Conservation (phyloP, 2,329 filamentous ascomycete genomes). For the Phymatotrichopsis omnivora region DNA sequence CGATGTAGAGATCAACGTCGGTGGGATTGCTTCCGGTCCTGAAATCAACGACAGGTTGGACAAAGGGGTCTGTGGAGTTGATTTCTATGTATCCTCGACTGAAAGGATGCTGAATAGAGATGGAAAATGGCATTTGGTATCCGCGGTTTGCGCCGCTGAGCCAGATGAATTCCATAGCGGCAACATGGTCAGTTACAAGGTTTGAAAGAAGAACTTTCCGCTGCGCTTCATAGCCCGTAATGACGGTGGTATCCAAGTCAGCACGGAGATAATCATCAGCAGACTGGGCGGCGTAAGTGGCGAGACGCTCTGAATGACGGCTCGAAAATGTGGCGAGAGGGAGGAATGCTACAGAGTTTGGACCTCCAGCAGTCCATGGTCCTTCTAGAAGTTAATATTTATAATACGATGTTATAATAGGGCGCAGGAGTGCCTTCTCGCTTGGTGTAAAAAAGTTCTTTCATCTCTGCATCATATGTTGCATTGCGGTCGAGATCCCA, state of each 20-base stretch:
- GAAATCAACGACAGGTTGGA: constrained; percentile 37
- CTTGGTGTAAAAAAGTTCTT: constrained; percentile 32
- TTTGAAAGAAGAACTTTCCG: constrained; percentile 33
- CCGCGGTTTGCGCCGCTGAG: constrained; percentile 26
- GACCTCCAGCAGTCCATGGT: constrained; percentile 35
- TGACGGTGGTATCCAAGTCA: constrained; percentile 34
- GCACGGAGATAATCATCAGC: constrained; percentile 34
- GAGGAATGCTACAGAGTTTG: constrained; percentile 30
- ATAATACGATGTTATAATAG: neutral
- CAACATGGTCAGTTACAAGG: constrained; percentile 31
- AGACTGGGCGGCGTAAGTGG: constrained; percentile 31
- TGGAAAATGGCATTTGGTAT: constrained; percentile 31
- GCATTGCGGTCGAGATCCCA: constrained; percentile 32
- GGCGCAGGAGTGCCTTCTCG: constrained; percentile 27
- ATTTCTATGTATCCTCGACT: constrained; percentile 38
- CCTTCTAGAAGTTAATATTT: constrained; percentile 7
- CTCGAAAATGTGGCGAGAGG: constrained; percentile 34
- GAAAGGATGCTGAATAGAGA: constrained; percentile 37
- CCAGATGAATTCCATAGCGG: constrained; percentile 35
- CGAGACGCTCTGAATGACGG: constrained; percentile 27
- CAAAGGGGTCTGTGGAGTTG: constrained; percentile 34
- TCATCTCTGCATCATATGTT: constrained; percentile 34
- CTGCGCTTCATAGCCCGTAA: constrained; percentile 37
- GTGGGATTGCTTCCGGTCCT: constrained; percentile 36
- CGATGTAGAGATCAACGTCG: constrained; percentile 35